A percentile compares a stretch with the other conserved stretches of the same genome.
These are phyloP conservation scores for Grigorovia yakushimaensis DNA, from an alignment of 805 yeast species.

Conservation along the genomic window DNA sequence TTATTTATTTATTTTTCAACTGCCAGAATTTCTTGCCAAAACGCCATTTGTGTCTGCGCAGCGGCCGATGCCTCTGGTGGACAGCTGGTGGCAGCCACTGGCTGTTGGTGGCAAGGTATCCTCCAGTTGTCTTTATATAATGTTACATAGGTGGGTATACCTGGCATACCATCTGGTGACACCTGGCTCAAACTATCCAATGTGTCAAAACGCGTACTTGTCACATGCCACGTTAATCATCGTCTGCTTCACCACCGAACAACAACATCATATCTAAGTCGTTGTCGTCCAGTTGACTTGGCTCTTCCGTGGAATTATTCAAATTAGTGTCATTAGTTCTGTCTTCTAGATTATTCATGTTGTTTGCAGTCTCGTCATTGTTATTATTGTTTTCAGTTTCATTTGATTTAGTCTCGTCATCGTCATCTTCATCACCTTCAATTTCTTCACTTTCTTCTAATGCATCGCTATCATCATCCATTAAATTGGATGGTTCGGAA, in stretches of 20 bases:
- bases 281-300: constrained; percentile 24
- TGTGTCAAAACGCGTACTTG: too few species aligned
- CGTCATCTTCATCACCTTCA: constrained; percentile 27
- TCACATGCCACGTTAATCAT: not conserved
- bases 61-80: too few species aligned
- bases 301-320: constrained; percentile 11
- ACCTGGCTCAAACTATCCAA: too few species aligned
- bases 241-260: constrained; percentile 28
- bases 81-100: too few species aligned
- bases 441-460: constrained; percentile 27
- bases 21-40: not conserved
- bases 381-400: constrained; percentile 5
- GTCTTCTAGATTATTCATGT: constrained; percentile 12
- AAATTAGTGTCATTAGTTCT: constrained; percentile 18
- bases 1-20: not conserved
- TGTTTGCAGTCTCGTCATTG: constrained; percentile 26
- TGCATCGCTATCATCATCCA: constrained; percentile 29
- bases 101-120: too few species aligned
- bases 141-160: not conserved
- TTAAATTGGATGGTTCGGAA: not conserved
- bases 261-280: constrained; percentile 31
- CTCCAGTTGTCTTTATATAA: not conserved
- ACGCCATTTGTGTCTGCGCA: too few species aligned
- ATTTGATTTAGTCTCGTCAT: constrained; percentile 29
- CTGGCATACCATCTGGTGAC: not conserved